Conservation (phyloP, 1,284 basidiomycete species). For the Sanghuangporus baumii region DNA sequence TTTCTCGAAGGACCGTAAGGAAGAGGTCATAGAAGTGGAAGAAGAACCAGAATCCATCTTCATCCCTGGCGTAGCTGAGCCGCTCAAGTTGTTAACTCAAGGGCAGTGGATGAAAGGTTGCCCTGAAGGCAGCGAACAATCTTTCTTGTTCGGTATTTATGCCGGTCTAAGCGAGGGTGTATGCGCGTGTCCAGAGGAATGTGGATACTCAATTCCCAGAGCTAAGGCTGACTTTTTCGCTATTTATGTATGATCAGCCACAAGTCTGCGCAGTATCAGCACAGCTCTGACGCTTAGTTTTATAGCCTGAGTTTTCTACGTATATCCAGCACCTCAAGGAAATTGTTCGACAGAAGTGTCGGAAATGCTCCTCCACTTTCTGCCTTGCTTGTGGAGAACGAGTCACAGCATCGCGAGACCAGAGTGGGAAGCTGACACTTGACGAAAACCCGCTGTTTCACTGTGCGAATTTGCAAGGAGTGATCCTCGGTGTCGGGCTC, state of each 20-base stretch:
- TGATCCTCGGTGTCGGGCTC: constrained; percentile 80
- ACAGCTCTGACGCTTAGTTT: not conserved
- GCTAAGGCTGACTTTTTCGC: constrained; percentile 76
- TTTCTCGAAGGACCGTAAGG: constrained; percentile 85
- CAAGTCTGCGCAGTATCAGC: not conserved
- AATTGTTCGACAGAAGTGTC: constrained; percentile 57
- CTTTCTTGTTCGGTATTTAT: constrained; percentile 81
- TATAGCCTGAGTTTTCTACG: constrained; percentile 61
- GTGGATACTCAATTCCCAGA: constrained; percentile 54
- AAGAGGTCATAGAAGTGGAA: constrained; percentile 83
- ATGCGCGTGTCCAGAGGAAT: constrained; percentile 68
- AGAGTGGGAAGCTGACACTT: constrained; percentile 33
- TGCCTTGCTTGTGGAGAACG: constrained; percentile 85
- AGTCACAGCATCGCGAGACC: constrained; percentile 38
- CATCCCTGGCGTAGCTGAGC: constrained; percentile 40
- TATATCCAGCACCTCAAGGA: constrained; percentile 63
- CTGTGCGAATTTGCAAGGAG: constrained; percentile 82
- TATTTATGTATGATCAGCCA: constrained; percentile 57
- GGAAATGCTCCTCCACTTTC: constrained; percentile 56
- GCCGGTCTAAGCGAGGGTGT: constrained; percentile 58
- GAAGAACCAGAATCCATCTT: constrained; percentile 59
- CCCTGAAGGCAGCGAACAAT: constrained; percentile 87
- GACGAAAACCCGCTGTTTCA: constrained; percentile 69
- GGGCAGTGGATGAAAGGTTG: constrained; percentile 97
- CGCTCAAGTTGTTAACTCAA: constrained; percentile 69